These are phyloP conservation scores for Marsdenia floribunda DNA, from an alignment of 257 asterid species.

Conservation along the genomic window DNA sequence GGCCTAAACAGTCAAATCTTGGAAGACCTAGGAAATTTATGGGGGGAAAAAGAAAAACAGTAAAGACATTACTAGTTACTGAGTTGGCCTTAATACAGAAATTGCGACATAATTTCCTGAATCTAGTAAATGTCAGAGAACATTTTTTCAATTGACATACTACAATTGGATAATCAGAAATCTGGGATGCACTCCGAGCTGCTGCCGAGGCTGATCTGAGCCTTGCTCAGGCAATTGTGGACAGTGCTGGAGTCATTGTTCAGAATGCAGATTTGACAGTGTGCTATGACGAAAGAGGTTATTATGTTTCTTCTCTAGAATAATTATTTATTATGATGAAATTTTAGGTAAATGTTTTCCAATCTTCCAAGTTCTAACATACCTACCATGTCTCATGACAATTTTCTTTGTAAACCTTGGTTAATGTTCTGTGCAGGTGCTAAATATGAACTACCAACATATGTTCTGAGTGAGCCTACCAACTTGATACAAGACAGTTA, in stretches of 20 bases:
- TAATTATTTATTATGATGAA: no score
- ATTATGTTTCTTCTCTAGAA: not conserved
- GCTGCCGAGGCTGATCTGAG: conserved; percentile 68
- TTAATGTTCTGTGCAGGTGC: conserved; percentile 57
- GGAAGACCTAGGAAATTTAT: no score
- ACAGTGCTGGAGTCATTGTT: conserved; percentile 66
- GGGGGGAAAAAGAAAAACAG: not conserved
- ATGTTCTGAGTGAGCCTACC: conserved; percentile 74
- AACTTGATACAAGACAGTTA: conserved; percentile 52
- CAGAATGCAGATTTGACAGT: conserved; percentile 73
- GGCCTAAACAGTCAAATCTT: not conserved
- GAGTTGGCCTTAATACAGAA: not conserved
- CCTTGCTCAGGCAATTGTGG: conserved; percentile 56
- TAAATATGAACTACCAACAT: conserved; percentile 70
- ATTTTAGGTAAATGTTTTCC: not conserved
- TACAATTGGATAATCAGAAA: conserved; percentile 32
- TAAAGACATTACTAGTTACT: not conserved
- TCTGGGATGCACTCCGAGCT: conserved; percentile 77
- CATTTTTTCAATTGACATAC: not conserved
- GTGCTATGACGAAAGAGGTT: conserved; percentile 88
- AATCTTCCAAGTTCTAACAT: not conserved
- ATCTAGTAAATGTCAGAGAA: not conserved
- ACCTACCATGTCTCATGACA: not conserved
- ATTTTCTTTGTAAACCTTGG: not conserved
- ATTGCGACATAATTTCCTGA: not conserved